A percentile compares a stretch with the other conserved stretches of the same genome.
These are phyloP conservation scores for Nemania diffusa DNA, from an alignment of 2,329 filamentous ascomycete genomes.

Conservation along the genomic window DNA sequence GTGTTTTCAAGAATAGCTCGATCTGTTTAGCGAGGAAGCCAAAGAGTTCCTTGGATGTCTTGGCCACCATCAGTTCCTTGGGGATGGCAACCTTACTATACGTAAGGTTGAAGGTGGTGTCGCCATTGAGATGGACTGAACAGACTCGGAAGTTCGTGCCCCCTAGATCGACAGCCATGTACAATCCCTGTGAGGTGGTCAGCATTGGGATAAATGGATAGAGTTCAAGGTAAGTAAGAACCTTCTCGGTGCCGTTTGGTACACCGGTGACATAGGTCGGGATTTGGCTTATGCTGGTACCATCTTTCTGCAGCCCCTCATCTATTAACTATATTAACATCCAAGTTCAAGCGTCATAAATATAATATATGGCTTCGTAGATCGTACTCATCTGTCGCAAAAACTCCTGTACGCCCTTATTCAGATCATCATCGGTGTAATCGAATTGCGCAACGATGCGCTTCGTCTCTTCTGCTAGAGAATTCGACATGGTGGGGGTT, in stretches of 20 bases:
- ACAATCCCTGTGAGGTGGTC: conserved; percentile 75
- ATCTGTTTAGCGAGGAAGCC: conserved; percentile 93
- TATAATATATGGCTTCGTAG: neutral
- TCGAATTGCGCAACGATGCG: conserved; percentile 87
- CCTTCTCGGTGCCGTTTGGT: conserved; percentile 97
- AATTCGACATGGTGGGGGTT: conserved; percentile 64
- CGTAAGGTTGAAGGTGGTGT: conserved; percentile 93
- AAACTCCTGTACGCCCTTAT: conserved; percentile 85
- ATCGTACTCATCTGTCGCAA: conserved; percentile 80
- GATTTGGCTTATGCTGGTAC: conserved; percentile 90
- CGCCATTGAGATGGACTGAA: conserved; percentile 91
- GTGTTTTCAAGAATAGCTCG: conserved; percentile 83
- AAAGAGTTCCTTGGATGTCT: conserved; percentile 88
- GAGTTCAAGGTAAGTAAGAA: conserved; percentile 51
- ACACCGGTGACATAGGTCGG: conserved; percentile 96
- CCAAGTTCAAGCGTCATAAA: conserved; percentile 30
- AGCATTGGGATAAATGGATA: conserved; percentile 26
- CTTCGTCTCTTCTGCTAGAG: conserved; percentile 76
- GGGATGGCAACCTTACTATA: conserved; percentile 94
- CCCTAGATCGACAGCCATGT: conserved; percentile 96
- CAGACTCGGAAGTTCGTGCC: conserved; percentile 99
- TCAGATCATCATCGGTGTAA: conserved; percentile 80
- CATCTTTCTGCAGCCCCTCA: conserved; percentile 82
- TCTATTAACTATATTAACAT: conserved; percentile 58
- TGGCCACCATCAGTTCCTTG: conserved; percentile 86